Evolutionary conservation across 2,329 filamentous ascomycete species (phyloP).

Genomic region (Cytospora leucostoma): DNA sequence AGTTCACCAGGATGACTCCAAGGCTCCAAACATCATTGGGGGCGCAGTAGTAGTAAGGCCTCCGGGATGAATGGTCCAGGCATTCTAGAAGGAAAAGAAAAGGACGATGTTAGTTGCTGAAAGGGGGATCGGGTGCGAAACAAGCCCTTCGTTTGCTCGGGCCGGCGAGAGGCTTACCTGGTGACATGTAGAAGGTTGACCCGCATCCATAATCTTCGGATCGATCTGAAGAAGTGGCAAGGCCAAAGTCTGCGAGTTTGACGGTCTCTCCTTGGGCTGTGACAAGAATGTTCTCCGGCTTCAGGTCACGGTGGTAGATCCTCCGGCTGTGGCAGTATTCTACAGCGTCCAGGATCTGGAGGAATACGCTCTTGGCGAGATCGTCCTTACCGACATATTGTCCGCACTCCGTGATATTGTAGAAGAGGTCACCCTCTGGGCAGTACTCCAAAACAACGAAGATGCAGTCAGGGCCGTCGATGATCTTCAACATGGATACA

Average conservation of each 20-base stretch:
- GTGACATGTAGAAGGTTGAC: constrained; percentile 99
- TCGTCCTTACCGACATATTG: constrained; percentile 92
- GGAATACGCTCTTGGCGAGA: constrained; percentile 82
- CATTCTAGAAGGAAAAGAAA: constrained; percentile 67
- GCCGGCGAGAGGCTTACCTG: constrained; percentile 65
- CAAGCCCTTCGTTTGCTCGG: constrained; percentile 9
- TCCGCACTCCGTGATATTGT: constrained; percentile 93
- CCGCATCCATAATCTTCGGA: constrained; percentile 97
- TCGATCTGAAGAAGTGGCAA: constrained; percentile 79
- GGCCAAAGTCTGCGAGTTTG: constrained; percentile 95
- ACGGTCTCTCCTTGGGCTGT: constrained; percentile 85
- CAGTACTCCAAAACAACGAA: constrained; percentile 97
- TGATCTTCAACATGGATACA: constrained; percentile 89
- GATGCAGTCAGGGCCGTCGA: constrained; percentile 88
- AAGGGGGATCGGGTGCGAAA: constrained; percentile 22
- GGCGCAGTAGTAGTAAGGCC: constrained; percentile 82
- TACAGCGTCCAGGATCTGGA: constrained; percentile 95
- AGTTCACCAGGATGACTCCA: constrained; percentile 96
- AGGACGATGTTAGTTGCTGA: constrained; percentile 35
- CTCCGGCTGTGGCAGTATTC: constrained; percentile 90
- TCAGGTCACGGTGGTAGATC: constrained; percentile 96
- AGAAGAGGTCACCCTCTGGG: constrained; percentile 93
- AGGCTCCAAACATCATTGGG: constrained; percentile 98
- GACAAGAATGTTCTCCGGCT: constrained; percentile 97
- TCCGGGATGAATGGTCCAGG: constrained; percentile 72